phyloP scores from a whole-genome alignment of 257 asterid species.

The Datura wrightii region DNA sequence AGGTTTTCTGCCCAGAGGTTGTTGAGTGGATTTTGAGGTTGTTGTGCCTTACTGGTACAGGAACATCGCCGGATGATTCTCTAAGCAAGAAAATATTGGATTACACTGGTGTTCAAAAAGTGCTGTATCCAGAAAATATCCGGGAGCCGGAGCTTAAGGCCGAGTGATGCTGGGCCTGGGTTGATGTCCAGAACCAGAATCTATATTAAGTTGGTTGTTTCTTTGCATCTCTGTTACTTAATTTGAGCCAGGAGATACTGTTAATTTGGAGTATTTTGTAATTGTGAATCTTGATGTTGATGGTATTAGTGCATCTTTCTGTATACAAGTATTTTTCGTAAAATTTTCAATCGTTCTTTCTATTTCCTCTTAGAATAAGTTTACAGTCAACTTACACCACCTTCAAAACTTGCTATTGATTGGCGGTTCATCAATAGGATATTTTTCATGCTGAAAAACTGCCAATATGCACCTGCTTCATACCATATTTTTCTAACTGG shows the following conservation, averaged over 20 bases:
- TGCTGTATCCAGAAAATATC: slow-evolving; percentile 56
- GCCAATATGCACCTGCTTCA: no score
- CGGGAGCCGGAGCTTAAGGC: neutral
- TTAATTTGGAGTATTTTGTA: no score
- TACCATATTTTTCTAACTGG: no score
- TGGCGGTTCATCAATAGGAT: no score
- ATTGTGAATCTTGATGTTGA: no score
- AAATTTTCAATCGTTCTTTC: no score
- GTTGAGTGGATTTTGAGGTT: slow-evolving; percentile 55
- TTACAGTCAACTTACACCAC: no score
- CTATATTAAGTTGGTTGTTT: neutral
- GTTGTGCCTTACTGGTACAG: slow-evolving; percentile 40
- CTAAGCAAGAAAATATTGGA: slow-evolving; percentile 53
- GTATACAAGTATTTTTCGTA: no score
- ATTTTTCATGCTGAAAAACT: no score
- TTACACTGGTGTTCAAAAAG: slow-evolving; percentile 44
- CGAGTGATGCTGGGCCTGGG: neutral
- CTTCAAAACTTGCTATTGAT: no score
- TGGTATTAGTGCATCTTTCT: no score
- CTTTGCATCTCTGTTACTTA: neutral
- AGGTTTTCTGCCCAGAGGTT: slow-evolving; percentile 58
- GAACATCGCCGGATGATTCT: slow-evolving; percentile 42
- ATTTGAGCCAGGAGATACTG: neutral
- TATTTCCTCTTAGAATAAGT: no score
- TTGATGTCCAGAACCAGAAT: neutral